These are phyloP conservation scores for Fusarium pseudograminearum DNA, from an alignment of 2,329 filamentous ascomycete genomes.

Conservation along the genomic window DNA sequence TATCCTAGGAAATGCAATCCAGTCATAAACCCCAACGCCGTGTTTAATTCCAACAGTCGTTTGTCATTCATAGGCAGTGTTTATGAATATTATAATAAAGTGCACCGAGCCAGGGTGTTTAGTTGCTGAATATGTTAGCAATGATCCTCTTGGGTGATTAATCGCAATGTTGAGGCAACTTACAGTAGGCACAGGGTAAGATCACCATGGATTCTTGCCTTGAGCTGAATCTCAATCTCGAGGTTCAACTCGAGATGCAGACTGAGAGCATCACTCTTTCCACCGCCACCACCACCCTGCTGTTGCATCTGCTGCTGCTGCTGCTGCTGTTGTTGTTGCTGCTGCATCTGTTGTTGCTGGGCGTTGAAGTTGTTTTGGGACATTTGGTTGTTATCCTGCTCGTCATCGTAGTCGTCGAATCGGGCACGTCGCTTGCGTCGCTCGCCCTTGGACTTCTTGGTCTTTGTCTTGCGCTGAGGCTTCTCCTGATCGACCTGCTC, in stretches of 20 bases:
- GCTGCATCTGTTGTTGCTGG: conserved; percentile 37
- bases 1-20: conserved; percentile 16
- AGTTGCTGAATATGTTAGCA: conserved; percentile 26
- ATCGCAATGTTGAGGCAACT: conserved; percentile 46
- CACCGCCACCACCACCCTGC: conserved; percentile 26
- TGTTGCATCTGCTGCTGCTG: conserved; percentile 27
- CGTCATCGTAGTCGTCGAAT: conserved; percentile 35
- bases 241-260: conserved; percentile 82
- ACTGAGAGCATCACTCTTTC: conserved; percentile 61
- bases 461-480: conserved; percentile 36
- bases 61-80: conserved; percentile 13
- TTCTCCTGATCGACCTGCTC: conserved; percentile 37
- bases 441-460: conserved; percentile 37
- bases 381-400: conserved; percentile 30
- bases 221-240: conserved; percentile 85
- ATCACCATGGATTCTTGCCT: conserved; percentile 87
- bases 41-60: conserved; percentile 20
- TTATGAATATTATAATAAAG: conserved; percentile 8
- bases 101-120: conserved; percentile 6
- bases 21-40: conserved; percentile 25
- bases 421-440: conserved; percentile 38
- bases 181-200: conserved; percentile 78
- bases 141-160: neutral
- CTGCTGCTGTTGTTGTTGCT: conserved; percentile 32
- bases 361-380: conserved; percentile 29